Percentiles rank a stretch among this genome's conserved stretches.
Evolutionary conservation across 2,329 filamentous ascomycete species (phyloP).

Genomic region (Aurifilum marmelostoma): DNA sequence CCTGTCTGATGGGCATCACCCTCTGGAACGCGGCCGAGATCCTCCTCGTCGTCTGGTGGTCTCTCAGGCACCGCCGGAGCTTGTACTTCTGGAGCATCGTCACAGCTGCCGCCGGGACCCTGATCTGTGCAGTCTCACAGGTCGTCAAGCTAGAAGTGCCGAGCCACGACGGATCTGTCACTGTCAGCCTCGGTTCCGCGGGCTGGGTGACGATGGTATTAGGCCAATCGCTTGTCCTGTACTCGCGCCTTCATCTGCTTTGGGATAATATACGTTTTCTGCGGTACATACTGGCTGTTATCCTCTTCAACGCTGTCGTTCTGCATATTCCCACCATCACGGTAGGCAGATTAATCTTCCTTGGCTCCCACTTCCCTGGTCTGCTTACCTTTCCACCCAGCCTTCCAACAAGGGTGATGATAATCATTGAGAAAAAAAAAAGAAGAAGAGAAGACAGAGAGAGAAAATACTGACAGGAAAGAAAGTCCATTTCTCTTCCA

Average conservation of each 20-base stretch:
- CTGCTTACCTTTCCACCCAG: not conserved
- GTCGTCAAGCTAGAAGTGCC: constrained; percentile 17
- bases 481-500: not conserved
- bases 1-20: constrained; percentile 17
- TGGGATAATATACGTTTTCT: constrained; percentile 52
- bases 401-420: not conserved
- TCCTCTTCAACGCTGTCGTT: constrained; percentile 57
- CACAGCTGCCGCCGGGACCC: constrained; percentile 11
- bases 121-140: constrained; percentile 17
- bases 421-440: too few relatives aligned
- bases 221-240: constrained; percentile 60
- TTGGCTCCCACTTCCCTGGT: not conserved
- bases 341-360: constrained; percentile 38
- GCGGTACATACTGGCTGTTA: constrained; percentile 56
- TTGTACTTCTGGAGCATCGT: constrained; percentile 24
- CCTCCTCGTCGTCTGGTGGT: constrained; percentile 20
- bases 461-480: not conserved
- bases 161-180: not conserved
- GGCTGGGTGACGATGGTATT: constrained; percentile 61
- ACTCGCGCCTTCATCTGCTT: constrained; percentile 64
- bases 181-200: constrained; percentile 7
- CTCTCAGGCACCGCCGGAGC: constrained; percentile 8
- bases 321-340: constrained; percentile 58
- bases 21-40: constrained; percentile 24
- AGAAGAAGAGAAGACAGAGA: not conserved